Base-by-base conservation (phyloP, 2,329 filamentous ascomycete species). In the Aureobasidium zeae region DNA sequence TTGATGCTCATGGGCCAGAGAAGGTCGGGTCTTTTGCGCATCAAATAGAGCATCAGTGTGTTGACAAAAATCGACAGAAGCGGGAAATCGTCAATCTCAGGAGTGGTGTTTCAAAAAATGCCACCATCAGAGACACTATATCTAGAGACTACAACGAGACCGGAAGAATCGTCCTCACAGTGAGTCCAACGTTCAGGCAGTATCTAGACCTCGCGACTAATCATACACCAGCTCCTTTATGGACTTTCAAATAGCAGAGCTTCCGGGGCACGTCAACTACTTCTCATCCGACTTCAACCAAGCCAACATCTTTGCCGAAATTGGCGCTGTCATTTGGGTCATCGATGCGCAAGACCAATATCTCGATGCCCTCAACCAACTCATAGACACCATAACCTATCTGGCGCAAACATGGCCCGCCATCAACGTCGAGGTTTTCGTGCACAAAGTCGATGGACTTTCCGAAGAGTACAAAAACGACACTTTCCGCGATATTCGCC, bases 311-410 rank as follows among this genome's bases (percentile, higher is more conserved):
- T 98, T 98, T 63, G 84, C 86, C 53, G 87, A 89, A 57, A 86
- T 94, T 12, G 91, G 91, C 15, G 88, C 91, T 11, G 71, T 98
- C 11, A 94, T 98, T 50, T 98, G 91, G 89, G 89, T 98, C 48
- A 94, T 98, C 47, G 91, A 98, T 60, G 89, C 91, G 0, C 91
- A 98, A 64, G 91, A 98, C 59, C 91, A 98, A 62, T 98, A 96
- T 59, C 77, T 94, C 44, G 87, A 95, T 61, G 85, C 88, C 13
- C 85, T 98, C 35, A 77, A 79, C 43, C 81, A 86, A 7, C 76
- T 98, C 20, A 94, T 94, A 63, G 73, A 79, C 44, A 94, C 88
- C 6, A 94, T 96, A 50, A 71, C 95, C 46, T 85, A 86, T 52
- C 77, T 98, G 2, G 86, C 94, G 59, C 79, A 86, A 52, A 79